phyloP scores from a whole-genome alignment of 805 yeast genomes.

The Starmera quercuum region DNA sequence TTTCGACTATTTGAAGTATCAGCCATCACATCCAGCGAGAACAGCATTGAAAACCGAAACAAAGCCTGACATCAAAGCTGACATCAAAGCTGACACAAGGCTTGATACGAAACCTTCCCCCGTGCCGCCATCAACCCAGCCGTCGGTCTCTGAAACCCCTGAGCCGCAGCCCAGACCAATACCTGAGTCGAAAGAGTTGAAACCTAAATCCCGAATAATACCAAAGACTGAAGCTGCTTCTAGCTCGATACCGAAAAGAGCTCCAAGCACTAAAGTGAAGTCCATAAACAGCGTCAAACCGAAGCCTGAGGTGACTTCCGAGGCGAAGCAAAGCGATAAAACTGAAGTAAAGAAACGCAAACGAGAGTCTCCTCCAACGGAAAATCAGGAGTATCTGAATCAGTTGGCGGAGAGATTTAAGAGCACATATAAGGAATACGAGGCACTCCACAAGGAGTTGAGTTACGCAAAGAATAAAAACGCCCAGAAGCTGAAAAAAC shows the following conservation, averaged over 20 bases:
- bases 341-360: slow-evolving; percentile 8
- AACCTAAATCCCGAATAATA: too few relatives aligned
- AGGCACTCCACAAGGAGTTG: slow-evolving; percentile 30
- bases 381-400: slow-evolving; percentile 27
- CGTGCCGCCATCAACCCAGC: too few relatives aligned
- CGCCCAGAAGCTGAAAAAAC: slow-evolving; percentile 25
- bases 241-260: too few relatives aligned
- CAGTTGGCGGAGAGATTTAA: slow-evolving; percentile 41
- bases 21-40: slow-evolving; percentile 12
- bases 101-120: slow-evolving; percentile 1
- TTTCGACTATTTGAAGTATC: slow-evolving; percentile 11
- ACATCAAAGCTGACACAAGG: background rate
- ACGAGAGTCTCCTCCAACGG: slow-evolving; percentile 11
- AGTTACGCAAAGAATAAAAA: slow-evolving; percentile 4
- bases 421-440: slow-evolving; percentile 41
- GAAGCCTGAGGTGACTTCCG: too few relatives aligned
- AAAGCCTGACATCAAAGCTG: background rate
- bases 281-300: too few relatives aligned
- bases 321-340: too few relatives aligned
- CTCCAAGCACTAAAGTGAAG: background rate
- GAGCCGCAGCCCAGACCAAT: too few relatives aligned
- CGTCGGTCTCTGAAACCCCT: too few relatives aligned
- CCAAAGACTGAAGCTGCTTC: background rate
- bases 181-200: too few relatives aligned
- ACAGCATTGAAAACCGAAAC: slow-evolving; percentile 1